Base-by-base conservation (phyloP, 2,329 filamentous ascomycete genomes). In the Cercospora canescens region DNA sequence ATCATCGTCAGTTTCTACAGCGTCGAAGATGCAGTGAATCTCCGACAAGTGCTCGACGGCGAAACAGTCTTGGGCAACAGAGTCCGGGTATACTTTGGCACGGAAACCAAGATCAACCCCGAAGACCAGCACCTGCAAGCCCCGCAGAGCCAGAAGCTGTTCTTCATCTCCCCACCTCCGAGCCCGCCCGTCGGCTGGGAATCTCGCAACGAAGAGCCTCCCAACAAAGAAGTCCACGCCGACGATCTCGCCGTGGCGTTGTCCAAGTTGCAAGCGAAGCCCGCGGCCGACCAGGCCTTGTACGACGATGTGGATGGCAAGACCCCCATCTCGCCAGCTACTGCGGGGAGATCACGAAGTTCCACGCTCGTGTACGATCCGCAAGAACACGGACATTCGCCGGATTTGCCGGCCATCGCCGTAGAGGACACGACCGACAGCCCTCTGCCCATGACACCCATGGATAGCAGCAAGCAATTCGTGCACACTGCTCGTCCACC, bases 1-100 rank as follows among this genome's bases (percentile, higher is more conserved):
- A 93, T 95, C 74, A 85, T 94, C 72, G 87, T 91, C 67, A 92
- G 91, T 71, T 94, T 95, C 83, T 89, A 86, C 79, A 87, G 88
- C 67, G 83, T 86, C 73, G 86, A 89, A 61, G 86, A 89, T 62
- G 91, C 92, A 64, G 88, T 92, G 72, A 82, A 84, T 63, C 90
- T 94, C 63, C 89, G 91, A 69, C 83, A 87, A 71, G 83, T 89
- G 63, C 91, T 93, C 79, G 91, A 95, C 74, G 89, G 89, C 73
- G 89, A 93, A 79, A 81, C 82, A 26, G 84, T 94, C 70, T 86
- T 94, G 80, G 91, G 91, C 73, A 84, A 89, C 77, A 83, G 85
- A 62, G 86, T 90, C 73, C 85, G 86, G 69, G 86, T 93, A 72
- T 93, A 86, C 79, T 87, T 87, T 70, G 85, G 86, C 71, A 78